These are phyloP conservation scores for Arthroderma sp. DNA, from an alignment of 2,329 filamentous ascomycete genomes.

Conservation along the genomic window DNA sequence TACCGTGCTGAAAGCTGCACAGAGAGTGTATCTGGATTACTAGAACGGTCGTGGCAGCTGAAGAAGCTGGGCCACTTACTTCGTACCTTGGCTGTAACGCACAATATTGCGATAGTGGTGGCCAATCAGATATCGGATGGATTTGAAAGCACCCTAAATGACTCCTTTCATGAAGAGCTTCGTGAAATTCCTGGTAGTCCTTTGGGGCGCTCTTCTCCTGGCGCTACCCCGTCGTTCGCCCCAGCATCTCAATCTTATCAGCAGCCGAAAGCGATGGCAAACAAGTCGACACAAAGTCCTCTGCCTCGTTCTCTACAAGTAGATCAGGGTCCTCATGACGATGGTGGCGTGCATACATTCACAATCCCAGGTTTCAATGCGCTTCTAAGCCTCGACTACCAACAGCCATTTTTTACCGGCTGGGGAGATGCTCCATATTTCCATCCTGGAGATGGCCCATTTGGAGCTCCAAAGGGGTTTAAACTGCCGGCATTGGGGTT, in stretches of 20 bases:
- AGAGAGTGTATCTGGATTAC: constrained; percentile 45
- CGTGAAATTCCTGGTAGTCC: neutral
- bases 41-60: constrained; percentile 63
- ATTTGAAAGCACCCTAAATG: constrained; percentile 40
- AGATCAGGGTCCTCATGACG: neutral
- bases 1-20: constrained; percentile 66
- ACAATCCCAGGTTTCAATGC: constrained; percentile 30
- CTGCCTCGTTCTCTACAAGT: neutral
- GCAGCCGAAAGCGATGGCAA: neutral
- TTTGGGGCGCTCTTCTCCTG: neutral
- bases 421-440: constrained; percentile 59
- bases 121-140: constrained; percentile 93
- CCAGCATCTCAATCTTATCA: neutral
- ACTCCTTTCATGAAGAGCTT: constrained; percentile 8
- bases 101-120: constrained; percentile 74
- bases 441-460: neutral
- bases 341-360: constrained; percentile 17
- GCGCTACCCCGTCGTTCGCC: neutral
- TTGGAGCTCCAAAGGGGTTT: constrained; percentile 7
- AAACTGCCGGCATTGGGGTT: constrained; percentile 83
- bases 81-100: constrained; percentile 58
- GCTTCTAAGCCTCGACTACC: constrained; percentile 67
- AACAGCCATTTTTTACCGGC: constrained; percentile 89
- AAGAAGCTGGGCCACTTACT: constrained; percentile 62
- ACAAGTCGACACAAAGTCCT: neutral